These are phyloP conservation scores for Cubamyces lactineus DNA, from an alignment of 768 basidiomycete genomes.

Conservation along the genomic window DNA sequence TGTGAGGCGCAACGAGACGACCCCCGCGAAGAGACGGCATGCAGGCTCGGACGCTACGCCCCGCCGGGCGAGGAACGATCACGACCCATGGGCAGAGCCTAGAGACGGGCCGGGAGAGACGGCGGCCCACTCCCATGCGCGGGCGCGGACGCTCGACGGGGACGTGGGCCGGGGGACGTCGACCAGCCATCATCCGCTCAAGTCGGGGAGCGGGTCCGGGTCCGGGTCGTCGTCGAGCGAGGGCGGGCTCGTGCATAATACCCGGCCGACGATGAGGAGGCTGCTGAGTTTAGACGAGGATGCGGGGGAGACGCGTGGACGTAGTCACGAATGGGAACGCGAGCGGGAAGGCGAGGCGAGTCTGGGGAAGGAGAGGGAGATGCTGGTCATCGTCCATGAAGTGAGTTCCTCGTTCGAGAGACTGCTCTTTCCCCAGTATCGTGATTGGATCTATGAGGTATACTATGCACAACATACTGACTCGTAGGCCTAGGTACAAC, in stretches of 20 bases:
- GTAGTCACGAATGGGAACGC: neutral
- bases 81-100: slow-evolving; percentile 27
- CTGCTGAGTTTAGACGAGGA: slow-evolving; percentile 25
- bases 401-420: slow-evolving; percentile 35
- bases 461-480: neutral
- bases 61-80: slow-evolving; percentile 27
- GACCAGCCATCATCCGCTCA: slow-evolving; percentile 28
- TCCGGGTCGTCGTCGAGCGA: slow-evolving; percentile 14
- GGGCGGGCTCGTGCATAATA: slow-evolving; percentile 17
- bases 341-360: neutral
- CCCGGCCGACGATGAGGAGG: slow-evolving; percentile 30
- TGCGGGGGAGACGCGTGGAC: neutral
- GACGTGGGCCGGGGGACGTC: slow-evolving; percentile 17
- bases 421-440: no score
- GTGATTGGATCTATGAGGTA: no score
- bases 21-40: slow-evolving; percentile 32
- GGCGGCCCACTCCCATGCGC: slow-evolving; percentile 20
- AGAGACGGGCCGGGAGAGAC: neutral
- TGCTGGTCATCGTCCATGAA: slow-evolving; percentile 62
- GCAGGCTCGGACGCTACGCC: slow-evolving; percentile 34
- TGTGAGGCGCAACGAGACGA: slow-evolving; percentile 25
- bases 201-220: neutral
- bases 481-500: slow-evolving; percentile 54
- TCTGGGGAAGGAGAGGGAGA: slow-evolving; percentile 36
- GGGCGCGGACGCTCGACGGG: slow-evolving; percentile 31